A percentile compares a stretch with the other conserved stretches of the same genome.
Conservation (phyloP, 495 filamentous ascomycete species). For the Aspergillus bertholletiae region DNA sequence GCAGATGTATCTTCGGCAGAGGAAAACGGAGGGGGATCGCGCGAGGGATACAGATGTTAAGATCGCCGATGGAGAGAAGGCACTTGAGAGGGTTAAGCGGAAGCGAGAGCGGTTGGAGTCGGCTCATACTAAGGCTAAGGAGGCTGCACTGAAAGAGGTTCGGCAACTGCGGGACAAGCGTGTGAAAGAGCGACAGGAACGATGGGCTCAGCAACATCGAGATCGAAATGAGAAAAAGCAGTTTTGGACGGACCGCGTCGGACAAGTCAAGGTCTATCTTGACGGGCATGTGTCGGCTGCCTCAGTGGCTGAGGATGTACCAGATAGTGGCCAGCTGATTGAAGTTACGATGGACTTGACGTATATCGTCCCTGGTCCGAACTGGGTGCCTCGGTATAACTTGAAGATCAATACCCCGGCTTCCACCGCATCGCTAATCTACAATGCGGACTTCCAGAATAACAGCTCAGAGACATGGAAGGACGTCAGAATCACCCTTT, state of each 20-base stretch:
- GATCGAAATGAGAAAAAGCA: conserved; percentile 47
- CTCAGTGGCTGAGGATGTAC: conserved; percentile 41
- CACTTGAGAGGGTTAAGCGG: conserved; percentile 6
- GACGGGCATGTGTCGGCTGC: conserved; percentile 48
- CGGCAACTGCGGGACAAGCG: conserved; percentile 12
- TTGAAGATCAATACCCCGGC: conserved; percentile 55
- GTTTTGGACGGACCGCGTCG: conserved; percentile 58
- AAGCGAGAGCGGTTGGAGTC: conserved; percentile 25
- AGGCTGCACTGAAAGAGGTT: conserved; percentile 20
- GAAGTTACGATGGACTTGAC: conserved; percentile 47
- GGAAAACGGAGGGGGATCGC: conserved; percentile 2
- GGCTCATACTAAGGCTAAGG: conserved; percentile 22
- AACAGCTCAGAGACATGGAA: conserved; percentile 65
- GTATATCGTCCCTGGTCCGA: conserved; percentile 61
- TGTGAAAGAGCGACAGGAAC: conserved; percentile 19
- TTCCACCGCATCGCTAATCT: conserved; percentile 53
- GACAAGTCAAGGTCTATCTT: conserved; percentile 47
- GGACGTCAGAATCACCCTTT: conserved; percentile 61
- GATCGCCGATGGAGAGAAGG: conserved; percentile 4
- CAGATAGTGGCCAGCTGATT: conserved; percentile 15
- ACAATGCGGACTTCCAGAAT: conserved; percentile 64
- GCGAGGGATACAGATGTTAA: conserved; percentile 8
- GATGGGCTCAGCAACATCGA: conserved; percentile 24
- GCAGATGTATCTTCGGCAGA: conserved; percentile 11
- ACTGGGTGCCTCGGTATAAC: conserved; percentile 66